Conservation (phyloP, 2,329 filamentous ascomycete species). For the Cladosporium sp. region DNA sequence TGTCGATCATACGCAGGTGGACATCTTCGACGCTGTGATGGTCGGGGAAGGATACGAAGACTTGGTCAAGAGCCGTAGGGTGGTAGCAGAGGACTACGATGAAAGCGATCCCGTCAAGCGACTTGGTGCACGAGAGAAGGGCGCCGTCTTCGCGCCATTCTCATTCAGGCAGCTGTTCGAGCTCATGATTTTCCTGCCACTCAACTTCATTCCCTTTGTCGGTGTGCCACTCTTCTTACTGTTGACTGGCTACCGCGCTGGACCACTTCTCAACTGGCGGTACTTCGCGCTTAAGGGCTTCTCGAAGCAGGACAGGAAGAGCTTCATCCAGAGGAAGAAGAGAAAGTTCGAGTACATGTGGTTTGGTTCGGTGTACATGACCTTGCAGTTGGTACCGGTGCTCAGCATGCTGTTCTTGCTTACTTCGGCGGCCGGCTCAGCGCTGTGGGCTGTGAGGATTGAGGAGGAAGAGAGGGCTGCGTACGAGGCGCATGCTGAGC, state of each 20-base stretch:
- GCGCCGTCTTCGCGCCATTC: constrained; percentile 83
- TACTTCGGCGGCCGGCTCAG: constrained; percentile 81
- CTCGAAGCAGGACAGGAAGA: constrained; percentile 71
- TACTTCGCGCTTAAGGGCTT: constrained; percentile 83
- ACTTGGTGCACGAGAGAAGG: constrained; percentile 77
- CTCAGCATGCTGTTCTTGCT: constrained; percentile 93
- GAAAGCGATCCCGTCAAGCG: constrained; percentile 74
- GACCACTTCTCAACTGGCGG: constrained; percentile 86
- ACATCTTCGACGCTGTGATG: constrained; percentile 79
- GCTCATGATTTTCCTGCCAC: constrained; percentile 65
- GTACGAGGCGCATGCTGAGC: constrained; percentile 6
- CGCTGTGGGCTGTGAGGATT: constrained; percentile 63
- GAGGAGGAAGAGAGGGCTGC: constrained; percentile 18
- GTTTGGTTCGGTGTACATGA: constrained; percentile 85
- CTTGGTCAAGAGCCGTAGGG: constrained; percentile 63
- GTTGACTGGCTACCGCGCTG: constrained; percentile 82
- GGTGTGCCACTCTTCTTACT: constrained; percentile 85
- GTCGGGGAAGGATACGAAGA: constrained; percentile 72
- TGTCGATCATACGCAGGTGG: constrained; percentile 72
- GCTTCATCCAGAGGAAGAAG: constrained; percentile 63
- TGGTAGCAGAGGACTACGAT: constrained; percentile 67
- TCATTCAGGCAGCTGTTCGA: constrained; percentile 88
- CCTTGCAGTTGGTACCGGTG: constrained; percentile 83
- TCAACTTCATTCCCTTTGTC: constrained; percentile 84
- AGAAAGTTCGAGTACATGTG: constrained; percentile 83